These are phyloP conservation scores for Fusarium sambucinum DNA, from an alignment of 2,329 filamentous ascomycete genomes.

Conservation along the genomic window DNA sequence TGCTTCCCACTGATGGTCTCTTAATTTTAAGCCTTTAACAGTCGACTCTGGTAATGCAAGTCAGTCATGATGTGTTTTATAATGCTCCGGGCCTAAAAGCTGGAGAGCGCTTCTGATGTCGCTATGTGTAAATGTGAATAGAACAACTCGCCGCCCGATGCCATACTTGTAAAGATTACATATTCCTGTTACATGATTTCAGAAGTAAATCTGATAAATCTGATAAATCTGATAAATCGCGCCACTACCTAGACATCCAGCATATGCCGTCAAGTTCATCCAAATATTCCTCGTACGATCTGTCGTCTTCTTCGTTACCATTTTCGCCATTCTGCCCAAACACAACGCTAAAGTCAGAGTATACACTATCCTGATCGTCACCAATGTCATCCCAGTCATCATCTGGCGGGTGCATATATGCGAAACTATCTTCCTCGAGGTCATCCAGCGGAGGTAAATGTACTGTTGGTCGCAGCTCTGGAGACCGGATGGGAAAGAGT, in stretches of 20 bases:
- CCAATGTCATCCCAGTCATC: constrained; percentile 57
- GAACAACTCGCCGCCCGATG: constrained; percentile 22
- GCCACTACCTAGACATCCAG: constrained; percentile 54
- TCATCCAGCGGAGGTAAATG: constrained; percentile 48
- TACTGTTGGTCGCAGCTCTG: constrained; percentile 49
- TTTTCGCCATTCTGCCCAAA: constrained; percentile 56
- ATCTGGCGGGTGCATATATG: constrained; percentile 62
- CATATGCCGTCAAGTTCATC: constrained; percentile 68
- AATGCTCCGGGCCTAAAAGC: constrained; percentile 7
- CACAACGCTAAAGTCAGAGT: constrained; percentile 66
- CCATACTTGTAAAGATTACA: constrained; percentile 33
- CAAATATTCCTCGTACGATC: constrained; percentile 66
- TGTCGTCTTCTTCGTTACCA: constrained; percentile 51
- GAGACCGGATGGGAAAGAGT: constrained; percentile 52
- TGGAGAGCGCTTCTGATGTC: constrained; percentile 8
- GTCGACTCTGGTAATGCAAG: not conserved
- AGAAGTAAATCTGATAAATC: constrained; percentile 7
- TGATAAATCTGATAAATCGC: constrained; percentile 2
- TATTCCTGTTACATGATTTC: constrained; percentile 4
- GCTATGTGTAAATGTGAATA: constrained; percentile 24
- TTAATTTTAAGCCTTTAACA: not conserved
- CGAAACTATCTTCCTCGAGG: constrained; percentile 60
- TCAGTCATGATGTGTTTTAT: constrained; percentile 3
- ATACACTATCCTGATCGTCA: constrained; percentile 64
- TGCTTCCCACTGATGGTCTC: constrained; percentile 7